Percentiles rank a stretch among this genome's conserved stretches.
These are phyloP conservation scores for Fusarium xylarioides DNA, from an alignment of 2,329 filamentous ascomycete species.

Conservation along the genomic window DNA sequence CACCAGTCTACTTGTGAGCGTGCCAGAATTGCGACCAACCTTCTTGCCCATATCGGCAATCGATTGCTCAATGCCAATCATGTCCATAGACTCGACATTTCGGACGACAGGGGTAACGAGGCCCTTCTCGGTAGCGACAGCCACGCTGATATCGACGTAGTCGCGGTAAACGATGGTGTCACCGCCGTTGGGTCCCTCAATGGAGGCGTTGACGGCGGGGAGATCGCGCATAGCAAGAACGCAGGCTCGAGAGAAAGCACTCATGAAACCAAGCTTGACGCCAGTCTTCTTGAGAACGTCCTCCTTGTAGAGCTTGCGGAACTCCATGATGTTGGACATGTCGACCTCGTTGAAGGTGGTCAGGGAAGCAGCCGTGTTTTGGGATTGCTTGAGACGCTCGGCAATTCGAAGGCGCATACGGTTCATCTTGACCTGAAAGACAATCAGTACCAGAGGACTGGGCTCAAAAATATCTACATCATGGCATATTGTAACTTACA, in stretches of 20 bases:
- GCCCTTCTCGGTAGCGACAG: conserved; percentile 96
- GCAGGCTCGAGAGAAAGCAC: conserved; percentile 90
- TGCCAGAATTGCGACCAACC: conserved; percentile 56
- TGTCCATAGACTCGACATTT: conserved; percentile 87
- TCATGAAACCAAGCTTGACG: conserved; percentile 99
- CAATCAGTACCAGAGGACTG: conserved; percentile 1
- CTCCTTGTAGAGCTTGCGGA: conserved; percentile 97
- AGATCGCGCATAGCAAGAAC: conserved; percentile 94
- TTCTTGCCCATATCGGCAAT: conserved; percentile 97
- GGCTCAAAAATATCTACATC: not conserved
- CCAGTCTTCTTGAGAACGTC: conserved; percentile 95
- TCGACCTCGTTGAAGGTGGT: conserved; percentile 99
- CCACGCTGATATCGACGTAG: conserved; percentile 97
- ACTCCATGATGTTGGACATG: conserved; percentile 97
- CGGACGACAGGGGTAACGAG: conserved; percentile 96
- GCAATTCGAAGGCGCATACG: conserved; percentile 98
- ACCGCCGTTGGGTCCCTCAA: conserved; percentile 92
- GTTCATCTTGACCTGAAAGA: conserved; percentile 93
- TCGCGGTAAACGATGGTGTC: conserved; percentile 99
- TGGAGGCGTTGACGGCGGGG: conserved; percentile 95
- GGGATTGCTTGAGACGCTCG: conserved; percentile 97
- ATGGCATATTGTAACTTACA: conserved; percentile 60
- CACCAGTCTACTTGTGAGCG: not conserved
- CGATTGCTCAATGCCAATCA: conserved; percentile 86
- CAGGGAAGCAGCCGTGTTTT: conserved; percentile 96